Evolutionary conservation across 768 basidiomycete species (phyloP), one percentile per base, ranked within the genome.

Genomic region (Kwoniella newhampshirensis): DNA sequence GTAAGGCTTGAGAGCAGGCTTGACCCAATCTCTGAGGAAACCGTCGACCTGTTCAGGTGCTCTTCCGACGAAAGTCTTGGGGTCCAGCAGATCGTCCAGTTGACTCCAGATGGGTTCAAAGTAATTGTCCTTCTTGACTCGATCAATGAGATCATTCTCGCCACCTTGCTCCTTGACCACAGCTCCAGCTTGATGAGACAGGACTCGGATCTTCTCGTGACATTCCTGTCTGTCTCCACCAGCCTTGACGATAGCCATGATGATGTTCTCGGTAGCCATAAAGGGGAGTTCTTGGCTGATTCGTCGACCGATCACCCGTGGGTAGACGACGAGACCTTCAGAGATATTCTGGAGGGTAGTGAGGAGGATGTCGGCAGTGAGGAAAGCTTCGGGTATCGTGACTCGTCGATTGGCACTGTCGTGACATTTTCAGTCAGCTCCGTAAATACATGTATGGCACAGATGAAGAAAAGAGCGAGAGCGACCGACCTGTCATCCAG

Each of bases 181-280:
- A 59, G 88, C 81, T 0, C 86, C 92, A 0, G 96, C 94, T 78
- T 97, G 86, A 72, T 99, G 96, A 11, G 91, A 93, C 13, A 98
- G 82, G 11, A 97, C 89, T 57, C 94, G 81, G 71, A 97, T 91
- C 79, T 89, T 88, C 78, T 97, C 96, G 75, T 98, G 96, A 7
- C 91, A 91, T 77, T 91, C 91, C 75, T 98, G 96, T 30, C 96
- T 83, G 77, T 98, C 93, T 0, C 93, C 94, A 20, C 91, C 91
- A 78, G 89, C 71, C 60, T 80, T 96, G 61, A 98, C 96, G 40
- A 99, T 84, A 1, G 91, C 91, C 96, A 99, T 98, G 79, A 98
- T 98, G 78, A 99, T 83, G 77, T 99, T 99, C 78, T 99, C 96
- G 1, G 96, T 99, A 3, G 94, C 92, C 96, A 99, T 98, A 83